Evolutionary conservation across 768 basidiomycete genomes (phyloP).

Genomic region (Cystofilobasidium capitatum): DNA sequence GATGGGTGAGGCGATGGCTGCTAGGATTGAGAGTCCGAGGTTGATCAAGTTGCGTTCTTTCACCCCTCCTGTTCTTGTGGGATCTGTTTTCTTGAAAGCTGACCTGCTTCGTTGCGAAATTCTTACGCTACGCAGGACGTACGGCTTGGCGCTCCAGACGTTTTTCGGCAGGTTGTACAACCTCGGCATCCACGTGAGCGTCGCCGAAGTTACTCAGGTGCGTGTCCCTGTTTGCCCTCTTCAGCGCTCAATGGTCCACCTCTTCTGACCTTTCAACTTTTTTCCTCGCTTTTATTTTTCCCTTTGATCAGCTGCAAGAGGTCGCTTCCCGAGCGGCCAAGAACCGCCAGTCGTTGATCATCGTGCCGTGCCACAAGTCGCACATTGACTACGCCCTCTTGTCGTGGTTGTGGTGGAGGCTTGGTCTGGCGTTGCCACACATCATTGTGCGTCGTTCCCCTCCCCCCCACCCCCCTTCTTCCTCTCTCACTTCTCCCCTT

Average conservation of each 20-base stretch:
- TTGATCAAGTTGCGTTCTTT: slow-evolving; percentile 12
- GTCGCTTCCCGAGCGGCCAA: slow-evolving; percentile 27
- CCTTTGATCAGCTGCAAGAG: slow-evolving; percentile 25
- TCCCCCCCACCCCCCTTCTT: not conserved
- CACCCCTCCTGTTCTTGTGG: not conserved
- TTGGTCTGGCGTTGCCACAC: slow-evolving; percentile 32
- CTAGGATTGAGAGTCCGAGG: slow-evolving; percentile 15
- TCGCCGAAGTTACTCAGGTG: not conserved
- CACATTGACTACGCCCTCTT: slow-evolving; percentile 28
- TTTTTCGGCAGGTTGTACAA: slow-evolving; percentile 15
- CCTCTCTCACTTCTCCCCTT: too few relatives aligned
- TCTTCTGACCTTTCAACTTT: not conserved
- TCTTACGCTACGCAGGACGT: not conserved
- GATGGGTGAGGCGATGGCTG: slow-evolving; percentile 9
- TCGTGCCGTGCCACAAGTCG: slow-evolving; percentile 32
- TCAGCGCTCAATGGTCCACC: not conserved
- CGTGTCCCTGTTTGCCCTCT: not conserved
- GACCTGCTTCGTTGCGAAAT: not conserved
- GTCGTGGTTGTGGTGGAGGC: slow-evolving; percentile 25
- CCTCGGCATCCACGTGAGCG: slow-evolving; percentile 11
- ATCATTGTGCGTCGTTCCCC: slow-evolving; percentile 29
- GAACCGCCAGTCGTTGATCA: slow-evolving; percentile 30
- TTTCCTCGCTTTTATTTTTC: too few relatives aligned
- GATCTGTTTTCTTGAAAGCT: not conserved
- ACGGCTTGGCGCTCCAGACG: slow-evolving; percentile 16